Evolutionary conservation across 768 basidiomycete genomes (phyloP).

Genomic region (Amanita pseudoporphyria): DNA sequence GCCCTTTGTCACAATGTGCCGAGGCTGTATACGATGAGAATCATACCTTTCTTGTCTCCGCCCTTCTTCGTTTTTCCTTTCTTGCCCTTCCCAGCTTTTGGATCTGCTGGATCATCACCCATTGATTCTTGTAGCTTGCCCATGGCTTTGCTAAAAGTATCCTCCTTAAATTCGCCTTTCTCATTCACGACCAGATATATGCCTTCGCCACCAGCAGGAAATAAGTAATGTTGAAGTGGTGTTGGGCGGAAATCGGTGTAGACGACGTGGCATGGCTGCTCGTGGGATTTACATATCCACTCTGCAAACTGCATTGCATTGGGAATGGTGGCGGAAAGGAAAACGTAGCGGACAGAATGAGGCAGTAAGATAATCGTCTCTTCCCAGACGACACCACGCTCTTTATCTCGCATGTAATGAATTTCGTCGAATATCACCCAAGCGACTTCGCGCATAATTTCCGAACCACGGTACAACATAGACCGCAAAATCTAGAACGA

Average conservation of each 20-base stretch:
- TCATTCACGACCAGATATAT: conserved; percentile 99
- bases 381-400: conserved; percentile 99
- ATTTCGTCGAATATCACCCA: conserved; percentile 99
- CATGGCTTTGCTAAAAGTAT: conserved; percentile 98
- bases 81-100: conserved; percentile 71
- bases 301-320: conserved; percentile 99
- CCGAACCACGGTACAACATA: conserved; percentile 97
- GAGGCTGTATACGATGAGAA: no score
- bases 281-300: conserved; percentile 96
- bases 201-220: conserved; percentile 93
- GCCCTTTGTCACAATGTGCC: not conserved
- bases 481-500: conserved; percentile 80
- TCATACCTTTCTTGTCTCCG: conserved; percentile 75
- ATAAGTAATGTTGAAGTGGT: conserved; percentile 95
- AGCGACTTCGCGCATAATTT: conserved; percentile 99
- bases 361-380: conserved; percentile 97
- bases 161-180: conserved; percentile 93
- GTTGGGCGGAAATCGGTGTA: conserved; percentile 99
- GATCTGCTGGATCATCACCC: conserved; percentile 91
- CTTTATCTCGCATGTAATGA: conserved; percentile 99
- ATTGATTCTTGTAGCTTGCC: conserved; percentile 74
- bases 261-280: conserved; percentile 97
- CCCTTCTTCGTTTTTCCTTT: conserved; percentile 94
- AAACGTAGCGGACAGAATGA: conserved; percentile 93
- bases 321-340: conserved; percentile 97